Evolutionary conservation across 148 eudicot species (phyloP).

Genomic region (Heliosperma pusillum): DNA sequence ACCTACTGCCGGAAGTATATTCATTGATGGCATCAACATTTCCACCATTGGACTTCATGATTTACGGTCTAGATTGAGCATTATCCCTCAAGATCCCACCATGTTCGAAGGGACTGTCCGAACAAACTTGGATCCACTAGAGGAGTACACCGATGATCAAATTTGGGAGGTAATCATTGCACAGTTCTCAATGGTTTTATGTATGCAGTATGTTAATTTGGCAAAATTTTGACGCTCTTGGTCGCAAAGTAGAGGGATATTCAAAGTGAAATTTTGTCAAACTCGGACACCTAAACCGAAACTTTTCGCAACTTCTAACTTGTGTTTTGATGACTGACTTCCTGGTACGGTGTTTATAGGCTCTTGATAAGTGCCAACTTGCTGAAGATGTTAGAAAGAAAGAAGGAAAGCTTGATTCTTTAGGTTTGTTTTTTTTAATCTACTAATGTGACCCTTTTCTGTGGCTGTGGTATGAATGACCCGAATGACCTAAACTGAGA

Average conservation of each 20-base stretch:
- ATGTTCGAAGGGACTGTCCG: slow-evolving; percentile 27
- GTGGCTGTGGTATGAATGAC: too few species aligned
- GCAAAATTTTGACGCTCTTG: too few species aligned
- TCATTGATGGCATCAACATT: slow-evolving; percentile 22
- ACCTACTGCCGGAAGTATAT: slow-evolving; percentile 19
- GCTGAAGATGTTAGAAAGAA: slow-evolving; percentile 20
- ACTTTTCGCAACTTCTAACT: background rate
- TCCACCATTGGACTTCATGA: slow-evolving; percentile 27
- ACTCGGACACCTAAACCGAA: background rate
- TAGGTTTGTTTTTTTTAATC: slow-evolving; percentile 12
- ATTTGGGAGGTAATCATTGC: slow-evolving; percentile 19
- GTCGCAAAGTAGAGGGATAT: too few species aligned
- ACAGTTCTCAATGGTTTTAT: background rate
- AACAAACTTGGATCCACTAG: slow-evolving; percentile 26
- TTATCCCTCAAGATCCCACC: slow-evolving; percentile 33
- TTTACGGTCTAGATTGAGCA: slow-evolving; percentile 24
- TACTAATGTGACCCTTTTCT: too few species aligned
- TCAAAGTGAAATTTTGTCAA: too few species aligned
- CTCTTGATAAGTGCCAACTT: slow-evolving; percentile 23
- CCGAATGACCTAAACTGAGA: too few species aligned
- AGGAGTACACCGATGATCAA: slow-evolving; percentile 22
- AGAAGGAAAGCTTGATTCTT: slow-evolving; percentile 19
- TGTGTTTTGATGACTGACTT: background rate
- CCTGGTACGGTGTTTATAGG: background rate
- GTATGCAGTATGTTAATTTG: background rate